phyloP scores from a whole-genome alignment of 1,284 basidiomycete species.

The Rhodofomes roseus region DNA sequence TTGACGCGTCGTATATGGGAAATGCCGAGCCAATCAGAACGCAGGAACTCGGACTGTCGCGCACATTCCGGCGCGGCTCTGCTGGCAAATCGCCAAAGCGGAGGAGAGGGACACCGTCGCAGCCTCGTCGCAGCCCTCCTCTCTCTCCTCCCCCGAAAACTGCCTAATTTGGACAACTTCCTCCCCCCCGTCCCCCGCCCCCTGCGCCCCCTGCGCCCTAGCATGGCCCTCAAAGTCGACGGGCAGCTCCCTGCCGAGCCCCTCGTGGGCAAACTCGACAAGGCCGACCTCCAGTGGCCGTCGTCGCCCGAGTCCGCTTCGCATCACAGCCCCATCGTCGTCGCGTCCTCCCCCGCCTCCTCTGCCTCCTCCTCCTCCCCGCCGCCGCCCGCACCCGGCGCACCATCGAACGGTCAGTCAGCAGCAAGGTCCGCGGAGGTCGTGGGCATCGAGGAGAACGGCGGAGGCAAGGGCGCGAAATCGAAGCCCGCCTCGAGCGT shows the following conservation, averaged over 20 bases:
- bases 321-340: conserved; percentile 26
- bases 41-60: conserved; percentile 5
- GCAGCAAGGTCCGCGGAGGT: conserved; percentile 4
- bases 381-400: conserved; percentile 5
- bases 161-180: conserved; percentile 29
- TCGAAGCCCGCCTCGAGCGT: conserved; percentile 25
- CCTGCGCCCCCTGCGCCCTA: conserved; percentile 8
- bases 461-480: conserved; percentile 18
- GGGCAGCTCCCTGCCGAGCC: conserved; percentile 1
- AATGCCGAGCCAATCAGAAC: conserved; percentile 30
- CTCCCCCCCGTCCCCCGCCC: conserved; percentile 13
- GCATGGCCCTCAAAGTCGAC: conserved; percentile 9
- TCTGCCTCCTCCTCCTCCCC: conserved; percentile 11
- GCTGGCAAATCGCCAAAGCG: conserved; percentile 16
- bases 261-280: conserved; percentile 14
- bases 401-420: neutral
- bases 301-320: conserved; percentile 21
- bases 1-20: conserved; percentile 28
- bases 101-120: conserved; percentile 6
- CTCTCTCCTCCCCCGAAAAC: conserved; percentile 20
- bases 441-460: conserved; percentile 8
- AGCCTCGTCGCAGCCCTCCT: conserved; percentile 13
- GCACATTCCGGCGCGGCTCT: neutral
- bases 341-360: conserved; percentile 11
- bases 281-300: conserved; percentile 8